A percentile compares a stretch with the other conserved stretches of the same genome.
Evolutionary conservation across 495 filamentous ascomycete genomes (phyloP).

Genomic region (Annulohypoxylon bovei): DNA sequence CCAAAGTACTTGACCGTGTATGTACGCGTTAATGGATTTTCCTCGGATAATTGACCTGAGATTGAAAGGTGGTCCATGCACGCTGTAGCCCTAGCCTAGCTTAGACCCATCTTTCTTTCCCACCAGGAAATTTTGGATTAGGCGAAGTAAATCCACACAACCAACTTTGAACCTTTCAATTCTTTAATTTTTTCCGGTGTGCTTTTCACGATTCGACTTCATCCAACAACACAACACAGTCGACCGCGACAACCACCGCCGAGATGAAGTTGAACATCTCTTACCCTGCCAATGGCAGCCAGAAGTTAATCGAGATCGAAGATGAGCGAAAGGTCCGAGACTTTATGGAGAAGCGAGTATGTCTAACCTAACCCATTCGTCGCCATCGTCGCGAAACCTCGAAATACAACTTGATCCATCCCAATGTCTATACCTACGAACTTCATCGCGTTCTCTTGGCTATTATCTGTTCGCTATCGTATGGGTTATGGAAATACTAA

Average conservation of each 20-base stretch:
- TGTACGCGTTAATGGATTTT: conserved; percentile 19
- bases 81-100: conserved; percentile 37
- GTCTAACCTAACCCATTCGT: conserved; percentile 20
- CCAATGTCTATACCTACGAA: background rate
- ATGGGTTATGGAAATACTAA: conserved; percentile 42
- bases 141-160: conserved; percentile 48
- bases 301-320: conserved; percentile 98
- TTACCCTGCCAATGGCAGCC: conserved; percentile 97
- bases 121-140: conserved; percentile 47
- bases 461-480: background rate
- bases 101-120: conserved; percentile 37
- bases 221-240: conserved; percentile 39
- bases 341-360: conserved; percentile 65
- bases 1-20: background rate
- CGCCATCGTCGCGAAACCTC: conserved; percentile 8
- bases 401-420: background rate
- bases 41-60: conserved; percentile 27
- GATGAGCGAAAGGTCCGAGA: conserved; percentile 85
- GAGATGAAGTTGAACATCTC: conserved; percentile 96
- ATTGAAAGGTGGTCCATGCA: conserved; percentile 36
- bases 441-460: background rate
- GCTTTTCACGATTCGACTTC: conserved; percentile 43
- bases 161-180: conserved; percentile 31
- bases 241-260: conserved; percentile 49
- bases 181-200: conserved; percentile 22